phyloP scores from a whole-genome alignment of 2,329 filamentous ascomycete genomes.

The Fusarium burgessii region DNA sequence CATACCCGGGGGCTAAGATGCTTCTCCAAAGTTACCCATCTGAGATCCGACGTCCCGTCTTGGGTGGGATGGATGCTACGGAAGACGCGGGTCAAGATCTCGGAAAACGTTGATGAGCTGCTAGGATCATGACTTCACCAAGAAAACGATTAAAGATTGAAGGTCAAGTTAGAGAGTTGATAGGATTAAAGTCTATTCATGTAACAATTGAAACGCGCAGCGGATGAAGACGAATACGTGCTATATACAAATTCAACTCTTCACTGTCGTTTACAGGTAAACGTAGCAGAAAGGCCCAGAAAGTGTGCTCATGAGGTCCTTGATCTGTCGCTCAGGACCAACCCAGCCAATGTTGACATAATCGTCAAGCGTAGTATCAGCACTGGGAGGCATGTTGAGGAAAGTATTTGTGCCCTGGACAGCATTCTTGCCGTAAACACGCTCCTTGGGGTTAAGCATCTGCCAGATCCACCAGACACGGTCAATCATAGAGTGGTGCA shows the following conservation, averaged over 20 bases:
- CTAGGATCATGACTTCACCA: not conserved
- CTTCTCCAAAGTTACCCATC: not conserved
- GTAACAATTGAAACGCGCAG: slow-evolving; percentile 1
- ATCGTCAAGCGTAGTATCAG: slow-evolving; percentile 46
- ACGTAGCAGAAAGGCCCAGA: slow-evolving; percentile 51
- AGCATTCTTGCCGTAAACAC: slow-evolving; percentile 35
- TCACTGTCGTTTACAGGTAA: slow-evolving; percentile 44
- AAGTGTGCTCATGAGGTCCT: slow-evolving; percentile 50
- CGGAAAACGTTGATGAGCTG: not conserved
- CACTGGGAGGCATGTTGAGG: slow-evolving; percentile 40
- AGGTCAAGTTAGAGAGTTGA: not conserved
- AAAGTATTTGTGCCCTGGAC: slow-evolving; percentile 45
- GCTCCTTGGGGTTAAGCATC: slow-evolving; percentile 46
- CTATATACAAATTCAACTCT: not conserved
- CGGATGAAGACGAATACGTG: not conserved
- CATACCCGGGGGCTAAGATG: not conserved
- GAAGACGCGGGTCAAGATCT: not conserved
- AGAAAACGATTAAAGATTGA: not conserved
- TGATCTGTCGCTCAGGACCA: slow-evolving; percentile 45
- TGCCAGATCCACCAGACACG: slow-evolving; percentile 49
- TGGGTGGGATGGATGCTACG: not conserved
- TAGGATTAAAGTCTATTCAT: not conserved
- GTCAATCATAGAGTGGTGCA: slow-evolving; percentile 51
- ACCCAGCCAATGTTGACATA: slow-evolving; percentile 45
- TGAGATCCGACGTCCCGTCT: not conserved